Evolutionary conservation across 768 basidiomycete genomes (phyloP).

Genomic region (Cystofilobasidium ferigula): DNA sequence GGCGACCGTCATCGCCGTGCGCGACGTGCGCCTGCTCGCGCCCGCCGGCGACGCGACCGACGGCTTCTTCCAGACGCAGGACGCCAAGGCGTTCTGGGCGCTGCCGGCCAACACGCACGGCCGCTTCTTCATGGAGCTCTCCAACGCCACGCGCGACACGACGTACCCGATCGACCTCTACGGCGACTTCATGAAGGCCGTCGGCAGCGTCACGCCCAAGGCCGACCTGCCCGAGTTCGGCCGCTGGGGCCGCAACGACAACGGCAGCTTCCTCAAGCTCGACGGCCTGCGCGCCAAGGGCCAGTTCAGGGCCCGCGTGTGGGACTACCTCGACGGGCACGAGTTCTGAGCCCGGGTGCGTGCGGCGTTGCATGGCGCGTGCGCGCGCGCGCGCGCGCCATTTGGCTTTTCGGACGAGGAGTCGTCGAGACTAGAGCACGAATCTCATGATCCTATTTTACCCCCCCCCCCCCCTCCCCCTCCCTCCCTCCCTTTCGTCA

Average conservation of each 20-base stretch:
- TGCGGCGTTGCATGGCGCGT: background rate
- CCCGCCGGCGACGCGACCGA: background rate
- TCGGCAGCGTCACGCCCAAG: background rate
- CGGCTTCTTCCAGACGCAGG: background rate
- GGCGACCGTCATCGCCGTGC: background rate
- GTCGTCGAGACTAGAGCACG: no score
- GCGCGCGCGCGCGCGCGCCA: no score
- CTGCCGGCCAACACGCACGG: background rate
- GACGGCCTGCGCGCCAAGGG: background rate
- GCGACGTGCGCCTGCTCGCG: background rate
- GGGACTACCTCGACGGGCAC: background rate
- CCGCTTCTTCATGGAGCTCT: slow-evolving; percentile 5
- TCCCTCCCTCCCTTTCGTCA: no score
- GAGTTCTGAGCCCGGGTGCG: background rate
- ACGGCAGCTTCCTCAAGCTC: background rate
- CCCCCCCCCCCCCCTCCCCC: no score
- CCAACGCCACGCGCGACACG: slow-evolving; percentile 2
- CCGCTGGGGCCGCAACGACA: background rate
- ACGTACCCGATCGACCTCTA: slow-evolving; percentile 5
- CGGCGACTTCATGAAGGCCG: background rate
- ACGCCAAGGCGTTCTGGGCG: background rate
- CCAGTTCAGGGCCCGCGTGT: background rate
- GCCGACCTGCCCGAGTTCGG: background rate
- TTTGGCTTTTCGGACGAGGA: no score
- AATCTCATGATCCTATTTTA: no score